phyloP scores from a whole-genome alignment of 768 basidiomycete species.

The Serendipita sp. region DNA sequence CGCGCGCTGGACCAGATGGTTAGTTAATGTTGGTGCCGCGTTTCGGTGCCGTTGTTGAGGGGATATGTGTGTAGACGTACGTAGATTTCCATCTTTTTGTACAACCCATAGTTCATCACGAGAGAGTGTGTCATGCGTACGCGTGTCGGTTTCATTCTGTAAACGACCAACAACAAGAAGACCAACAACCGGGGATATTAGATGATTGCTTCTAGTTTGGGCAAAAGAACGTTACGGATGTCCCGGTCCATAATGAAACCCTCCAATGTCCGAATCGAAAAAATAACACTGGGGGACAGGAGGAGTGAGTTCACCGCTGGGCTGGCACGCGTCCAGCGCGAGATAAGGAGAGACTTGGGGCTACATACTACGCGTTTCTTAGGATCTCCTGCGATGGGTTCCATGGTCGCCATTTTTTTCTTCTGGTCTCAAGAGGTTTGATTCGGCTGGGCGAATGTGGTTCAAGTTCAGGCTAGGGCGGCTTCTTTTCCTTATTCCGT shows the following conservation, averaged over 20 bases:
- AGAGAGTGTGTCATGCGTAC: conserved; percentile 99
- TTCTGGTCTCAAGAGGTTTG: no score
- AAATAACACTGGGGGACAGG: conserved; percentile 84
- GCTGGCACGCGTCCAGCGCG: no score
- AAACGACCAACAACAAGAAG: conserved; percentile 11
- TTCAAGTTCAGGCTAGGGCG: no score
- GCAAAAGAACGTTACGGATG: conserved; percentile 49
- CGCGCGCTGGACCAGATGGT: no score
- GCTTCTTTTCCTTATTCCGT: no score
- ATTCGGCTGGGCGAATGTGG: neutral
- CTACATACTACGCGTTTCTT: conserved; percentile 80
- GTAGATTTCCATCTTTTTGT: conserved; percentile 99
- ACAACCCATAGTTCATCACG: conserved; percentile 98
- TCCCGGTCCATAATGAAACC: conserved; percentile 97
- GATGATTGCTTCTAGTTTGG: conserved; percentile 7
- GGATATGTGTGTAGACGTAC: no score
- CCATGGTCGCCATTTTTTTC: conserved; percentile 24
- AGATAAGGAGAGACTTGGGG: no score
- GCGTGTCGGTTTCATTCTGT: conserved; percentile 90
- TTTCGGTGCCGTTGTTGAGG: no score
- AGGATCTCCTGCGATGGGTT: conserved; percentile 56
- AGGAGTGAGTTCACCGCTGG: conserved; percentile 10
- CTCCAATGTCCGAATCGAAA: conserved; percentile 98
- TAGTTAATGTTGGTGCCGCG: no score
- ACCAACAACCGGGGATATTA: conserved; percentile 12